Evolutionary conservation across 2,329 filamentous ascomycete species (phyloP), one percentile per base, ranked within the genome.

Genomic region (Pseudogymnoascus sp.): DNA sequence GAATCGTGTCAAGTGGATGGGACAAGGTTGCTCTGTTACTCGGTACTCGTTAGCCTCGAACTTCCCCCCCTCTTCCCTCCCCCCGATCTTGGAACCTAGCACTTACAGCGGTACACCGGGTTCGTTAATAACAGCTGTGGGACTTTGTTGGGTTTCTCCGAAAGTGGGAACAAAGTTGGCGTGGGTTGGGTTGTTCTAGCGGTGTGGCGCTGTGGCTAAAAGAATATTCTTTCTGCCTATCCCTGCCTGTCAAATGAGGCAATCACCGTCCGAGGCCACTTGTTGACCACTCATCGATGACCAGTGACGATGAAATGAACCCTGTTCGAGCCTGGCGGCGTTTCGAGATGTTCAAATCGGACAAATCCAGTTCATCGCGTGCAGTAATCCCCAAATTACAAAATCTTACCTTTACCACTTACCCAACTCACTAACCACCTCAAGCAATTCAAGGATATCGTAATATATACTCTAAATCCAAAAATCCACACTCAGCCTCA

Each of bases 131-230:
- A 37, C 5, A 13, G 35, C 5, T 37, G 35, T 37, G 35, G 35
- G 35, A 37, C 35, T 12, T 36, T 37, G 35, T 21, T 21, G 21
- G 21, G 21, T 21, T 21, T 21, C 21, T 21, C 21, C 21, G 21
- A 21, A 21, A 21, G 21, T 21, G 21, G 21, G 21, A 21, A 21
- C 21, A 21, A 21, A 18, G 18, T 18, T 18, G 18, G 18, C 18
- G 18, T 18, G 18, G 18, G 12, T 27, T 12, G 21, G 18, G 8
- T 3, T 21, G 5, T 45, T 55, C 48, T 55, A 55, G 29, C 48
- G 29, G 48, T 55, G 48, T 55, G 48, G 48, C 48, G 48, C 29
- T 55, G 48, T 55, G 48, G 48, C 48, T 55, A 55, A 33, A 55
- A 33, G 48, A 55, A 55, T 55, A 55, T 55, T 55, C 48, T 31